A percentile compares a stretch with the other conserved stretches of the same genome.
These are phyloP conservation scores for Cystofilobasidium ferigula DNA, from an alignment of 768 basidiomycete species.

Conservation along the genomic window DNA sequence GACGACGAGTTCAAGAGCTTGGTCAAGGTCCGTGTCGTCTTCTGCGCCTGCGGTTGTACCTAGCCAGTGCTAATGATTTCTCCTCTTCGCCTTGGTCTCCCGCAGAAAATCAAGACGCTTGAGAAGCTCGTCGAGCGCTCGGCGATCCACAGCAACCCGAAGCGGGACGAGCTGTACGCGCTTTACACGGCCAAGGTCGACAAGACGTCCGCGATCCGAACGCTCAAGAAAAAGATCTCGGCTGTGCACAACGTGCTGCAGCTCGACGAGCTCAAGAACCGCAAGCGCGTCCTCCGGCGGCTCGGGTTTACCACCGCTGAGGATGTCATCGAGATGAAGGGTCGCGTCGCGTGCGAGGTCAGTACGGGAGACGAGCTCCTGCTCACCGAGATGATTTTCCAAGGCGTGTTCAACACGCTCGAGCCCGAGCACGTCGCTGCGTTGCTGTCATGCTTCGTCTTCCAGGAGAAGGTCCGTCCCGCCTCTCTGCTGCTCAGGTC, in stretches of 20 bases:
- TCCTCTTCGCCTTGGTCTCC: neutral
- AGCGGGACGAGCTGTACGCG: slow-evolving; percentile 69
- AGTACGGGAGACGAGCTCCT: slow-evolving; percentile 92
- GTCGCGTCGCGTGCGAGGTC: slow-evolving; percentile 96
- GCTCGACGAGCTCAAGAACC: slow-evolving; percentile 86
- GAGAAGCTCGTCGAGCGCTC: slow-evolving; percentile 74
- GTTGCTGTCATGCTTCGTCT: slow-evolving; percentile 93
- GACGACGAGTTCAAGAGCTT: slow-evolving; percentile 85
- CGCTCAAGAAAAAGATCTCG: slow-evolving; percentile 73
- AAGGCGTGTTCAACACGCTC: slow-evolving; percentile 84
- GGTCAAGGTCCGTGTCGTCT: slow-evolving; percentile 54
- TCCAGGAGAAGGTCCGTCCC: slow-evolving; percentile 72
- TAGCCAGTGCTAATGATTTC: neutral
- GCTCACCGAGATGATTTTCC: slow-evolving; percentile 92
- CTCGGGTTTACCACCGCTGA: slow-evolving; percentile 76
- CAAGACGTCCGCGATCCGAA: slow-evolving; percentile 56
- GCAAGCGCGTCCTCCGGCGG: slow-evolving; percentile 85
- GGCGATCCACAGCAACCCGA: slow-evolving; percentile 64
- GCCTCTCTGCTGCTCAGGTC: neutral
- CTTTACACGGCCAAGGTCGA: slow-evolving; percentile 67
- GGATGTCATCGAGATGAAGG: slow-evolving; percentile 97
- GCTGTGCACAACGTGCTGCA: slow-evolving; percentile 86
- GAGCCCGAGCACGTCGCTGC: slow-evolving; percentile 86
- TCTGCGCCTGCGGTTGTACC: neutral
- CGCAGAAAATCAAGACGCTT: slow-evolving; percentile 79